Conservation (phyloP, 495 filamentous ascomycete species). For the Staphylotrichum tortipilum region DNA sequence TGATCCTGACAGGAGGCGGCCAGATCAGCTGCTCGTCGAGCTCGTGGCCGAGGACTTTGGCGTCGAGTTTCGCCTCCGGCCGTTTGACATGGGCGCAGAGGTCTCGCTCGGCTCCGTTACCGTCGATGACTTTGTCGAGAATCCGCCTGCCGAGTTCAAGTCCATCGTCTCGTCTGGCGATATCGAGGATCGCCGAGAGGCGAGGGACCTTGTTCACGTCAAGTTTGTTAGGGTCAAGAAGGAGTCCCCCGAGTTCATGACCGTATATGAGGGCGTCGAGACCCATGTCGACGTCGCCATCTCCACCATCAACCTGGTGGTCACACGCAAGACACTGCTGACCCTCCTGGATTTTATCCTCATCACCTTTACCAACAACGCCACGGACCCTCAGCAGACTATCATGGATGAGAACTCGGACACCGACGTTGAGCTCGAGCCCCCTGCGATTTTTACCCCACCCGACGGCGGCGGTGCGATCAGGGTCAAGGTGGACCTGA, state of each 20-base stretch:
- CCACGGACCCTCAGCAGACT: conserved; percentile 28
- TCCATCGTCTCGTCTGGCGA: conserved; percentile 88
- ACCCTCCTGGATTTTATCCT: conserved; percentile 94
- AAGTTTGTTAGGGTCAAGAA: conserved; percentile 83
- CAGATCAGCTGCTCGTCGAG: conserved; percentile 79
- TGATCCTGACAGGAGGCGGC: conserved; percentile 66
- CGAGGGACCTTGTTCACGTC: conserved; percentile 76
- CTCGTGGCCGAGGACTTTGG: conserved; percentile 84
- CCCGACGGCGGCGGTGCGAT: conserved; percentile 35
- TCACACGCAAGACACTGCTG: conserved; percentile 85
- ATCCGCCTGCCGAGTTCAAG: conserved; percentile 88
- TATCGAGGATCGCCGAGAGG: conserved; percentile 51
- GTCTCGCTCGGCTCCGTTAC: conserved; percentile 79
- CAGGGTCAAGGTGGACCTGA: conserved; percentile 79
- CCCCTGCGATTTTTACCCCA: conserved; percentile 20
- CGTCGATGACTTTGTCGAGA: conserved; percentile 88
- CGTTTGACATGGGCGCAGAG: conserved; percentile 86
- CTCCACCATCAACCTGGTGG: conserved; percentile 90
- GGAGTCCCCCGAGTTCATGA: conserved; percentile 87
- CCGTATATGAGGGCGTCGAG: conserved; percentile 83
- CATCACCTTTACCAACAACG: conserved; percentile 80
- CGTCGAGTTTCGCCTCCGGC: conserved; percentile 76
- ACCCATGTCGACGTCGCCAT: conserved; percentile 86
- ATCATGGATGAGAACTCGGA: conserved; percentile 31
- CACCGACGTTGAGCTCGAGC: conserved; percentile 29